Evolutionary conservation across 2,329 filamentous ascomycete species (phyloP).

Genomic region (Cordyceps tenuipes): DNA sequence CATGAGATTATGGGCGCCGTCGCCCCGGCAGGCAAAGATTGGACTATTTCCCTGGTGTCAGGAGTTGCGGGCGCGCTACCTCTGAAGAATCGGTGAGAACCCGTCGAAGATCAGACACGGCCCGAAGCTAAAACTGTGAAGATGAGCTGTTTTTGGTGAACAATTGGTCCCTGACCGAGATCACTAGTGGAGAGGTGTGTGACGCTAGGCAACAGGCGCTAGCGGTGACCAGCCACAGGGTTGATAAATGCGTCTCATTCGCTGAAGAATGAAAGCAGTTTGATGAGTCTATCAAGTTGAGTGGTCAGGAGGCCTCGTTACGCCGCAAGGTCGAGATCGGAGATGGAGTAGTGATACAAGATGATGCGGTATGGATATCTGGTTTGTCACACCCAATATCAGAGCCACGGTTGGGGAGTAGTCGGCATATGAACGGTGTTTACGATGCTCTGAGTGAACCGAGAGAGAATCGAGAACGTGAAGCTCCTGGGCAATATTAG

Average conservation of each 20-base stretch:
- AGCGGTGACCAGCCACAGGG: conserved; percentile 6
- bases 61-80: background rate
- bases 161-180: background rate
- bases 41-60: background rate
- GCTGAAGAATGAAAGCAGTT: background rate
- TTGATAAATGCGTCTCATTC: conserved; percentile 3
- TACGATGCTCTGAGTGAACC: no score
- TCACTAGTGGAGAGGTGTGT: background rate
- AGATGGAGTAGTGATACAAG: background rate
- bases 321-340: no score
- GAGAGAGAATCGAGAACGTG: no score
- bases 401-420: background rate
- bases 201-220: conserved; percentile 7
- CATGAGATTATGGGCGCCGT: background rate
- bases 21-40: background rate
- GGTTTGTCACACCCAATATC: background rate
- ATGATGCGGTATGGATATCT: background rate
- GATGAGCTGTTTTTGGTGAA: background rate
- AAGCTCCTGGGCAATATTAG: no score
- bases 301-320: no score
- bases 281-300: no score
- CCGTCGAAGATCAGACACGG: background rate
- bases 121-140: background rate
- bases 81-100: background rate
- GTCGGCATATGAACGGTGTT: background rate